Percentiles rank a stretch among this genome's conserved stretches.
These are phyloP conservation scores for Lumnitzera racemosa DNA, from an alignment of 345 rosid genomes.

Conservation along the genomic window DNA sequence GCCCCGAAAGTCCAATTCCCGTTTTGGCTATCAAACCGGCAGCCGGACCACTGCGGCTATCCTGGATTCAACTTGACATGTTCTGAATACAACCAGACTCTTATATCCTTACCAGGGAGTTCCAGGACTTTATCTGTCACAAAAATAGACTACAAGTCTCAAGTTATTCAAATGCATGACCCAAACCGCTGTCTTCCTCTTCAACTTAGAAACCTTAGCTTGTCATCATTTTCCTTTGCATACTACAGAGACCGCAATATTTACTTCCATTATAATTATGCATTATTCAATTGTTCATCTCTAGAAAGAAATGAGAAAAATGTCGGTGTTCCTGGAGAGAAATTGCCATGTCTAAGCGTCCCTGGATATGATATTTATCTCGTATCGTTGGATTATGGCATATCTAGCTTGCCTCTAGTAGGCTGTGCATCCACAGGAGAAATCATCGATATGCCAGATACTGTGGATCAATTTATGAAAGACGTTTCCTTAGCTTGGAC, in stretches of 20 bases:
- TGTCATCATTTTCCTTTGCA: conserved; percentile 6
- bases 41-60: conserved; percentile 13
- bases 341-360: neutral
- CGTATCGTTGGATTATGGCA: too few relatives aligned
- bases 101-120: conserved; percentile 11
- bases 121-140: conserved; percentile 8
- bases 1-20: conserved; percentile 19
- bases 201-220: conserved; percentile 3
- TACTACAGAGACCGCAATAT: neutral
- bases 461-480: too few relatives aligned
- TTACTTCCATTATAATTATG: neutral
- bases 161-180: conserved; percentile 1
- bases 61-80: conserved; percentile 20
- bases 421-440: too few relatives aligned
- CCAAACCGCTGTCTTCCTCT: conserved; percentile 10
- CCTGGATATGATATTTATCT: too few relatives aligned
- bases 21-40: conserved; percentile 13
- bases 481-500: too few relatives aligned
- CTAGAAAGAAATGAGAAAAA: neutral
- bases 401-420: too few relatives aligned
- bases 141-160: conserved; percentile 12
- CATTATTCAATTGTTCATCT: conserved; percentile 9
- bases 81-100: conserved; percentile 3
- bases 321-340: neutral
- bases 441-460: too few relatives aligned